Evolutionary conservation across 2,329 filamentous ascomycete genomes (phyloP).

Genomic region (Dothidotthia symphoricarpi): DNA sequence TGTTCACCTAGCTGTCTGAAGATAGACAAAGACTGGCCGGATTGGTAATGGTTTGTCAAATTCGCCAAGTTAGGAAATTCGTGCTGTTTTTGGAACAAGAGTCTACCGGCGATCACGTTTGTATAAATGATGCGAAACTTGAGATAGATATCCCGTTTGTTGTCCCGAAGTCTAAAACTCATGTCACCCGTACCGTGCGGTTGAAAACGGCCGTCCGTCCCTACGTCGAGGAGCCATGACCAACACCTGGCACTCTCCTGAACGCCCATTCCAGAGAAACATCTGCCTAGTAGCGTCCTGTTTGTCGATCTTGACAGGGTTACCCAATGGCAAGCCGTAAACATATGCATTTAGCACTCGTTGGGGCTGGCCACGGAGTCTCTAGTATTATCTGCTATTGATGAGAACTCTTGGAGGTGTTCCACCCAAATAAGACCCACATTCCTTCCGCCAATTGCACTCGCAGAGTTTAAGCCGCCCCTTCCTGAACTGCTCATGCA

Average conservation of each 20-base stretch:
- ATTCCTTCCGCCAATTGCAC: constrained; percentile 32
- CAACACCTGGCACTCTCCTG: constrained; percentile 25
- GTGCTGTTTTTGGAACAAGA: constrained; percentile 37
- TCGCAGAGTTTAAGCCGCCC: constrained; percentile 13
- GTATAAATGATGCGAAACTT: constrained; percentile 22
- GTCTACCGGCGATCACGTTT: constrained; percentile 18
- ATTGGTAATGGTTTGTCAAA: constrained; percentile 36
- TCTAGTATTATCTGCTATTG: constrained; percentile 24
- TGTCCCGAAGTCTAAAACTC: constrained; percentile 27
- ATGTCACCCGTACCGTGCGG: constrained; percentile 25
- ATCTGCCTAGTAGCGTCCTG: constrained; percentile 11
- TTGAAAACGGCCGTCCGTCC: constrained; percentile 34
- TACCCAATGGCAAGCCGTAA: constrained; percentile 24
- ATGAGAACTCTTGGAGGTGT: constrained; percentile 18
- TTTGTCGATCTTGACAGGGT: constrained; percentile 20
- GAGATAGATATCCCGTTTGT: constrained; percentile 19
- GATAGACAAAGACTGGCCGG: constrained; percentile 44
- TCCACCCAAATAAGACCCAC: constrained; percentile 21
- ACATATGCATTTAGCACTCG: constrained; percentile 24
- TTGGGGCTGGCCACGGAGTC: constrained; percentile 18
- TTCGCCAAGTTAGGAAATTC: constrained; percentile 33
- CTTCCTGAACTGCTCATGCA: constrained; percentile 16
- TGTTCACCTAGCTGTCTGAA: constrained; percentile 36
- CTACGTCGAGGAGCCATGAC: constrained; percentile 19
- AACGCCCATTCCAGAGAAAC: constrained; percentile 17